Conservation (phyloP, 2,329 filamentous ascomycete species). For the Cryphonectria radicalis region DNA sequence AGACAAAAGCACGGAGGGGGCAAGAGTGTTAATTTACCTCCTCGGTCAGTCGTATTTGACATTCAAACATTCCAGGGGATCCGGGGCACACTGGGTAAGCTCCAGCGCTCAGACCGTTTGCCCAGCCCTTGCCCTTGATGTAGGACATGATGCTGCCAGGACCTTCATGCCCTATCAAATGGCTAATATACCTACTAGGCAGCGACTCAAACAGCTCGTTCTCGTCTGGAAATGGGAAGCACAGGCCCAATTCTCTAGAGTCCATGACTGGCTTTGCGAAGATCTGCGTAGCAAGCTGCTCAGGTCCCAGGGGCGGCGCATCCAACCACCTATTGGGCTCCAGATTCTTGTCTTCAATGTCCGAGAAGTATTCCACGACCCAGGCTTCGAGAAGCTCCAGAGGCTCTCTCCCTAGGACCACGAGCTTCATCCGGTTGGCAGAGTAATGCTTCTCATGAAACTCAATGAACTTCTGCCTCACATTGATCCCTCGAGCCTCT, state of each 20-base stretch:
- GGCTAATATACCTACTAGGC: slow-evolving; percentile 83
- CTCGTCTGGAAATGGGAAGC: slow-evolving; percentile 85
- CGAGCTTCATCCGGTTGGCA: slow-evolving; percentile 91
- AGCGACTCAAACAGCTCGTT: slow-evolving; percentile 78
- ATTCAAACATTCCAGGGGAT: slow-evolving; percentile 74
- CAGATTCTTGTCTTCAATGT: slow-evolving; percentile 80
- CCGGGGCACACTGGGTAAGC: slow-evolving; percentile 78
- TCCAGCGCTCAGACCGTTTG: slow-evolving; percentile 79
- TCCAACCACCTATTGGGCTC: slow-evolving; percentile 60
- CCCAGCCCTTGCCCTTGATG: slow-evolving; percentile 89
- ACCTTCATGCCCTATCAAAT: slow-evolving; percentile 89
- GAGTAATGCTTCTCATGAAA: slow-evolving; percentile 92
- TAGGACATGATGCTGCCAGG: slow-evolving; percentile 91
- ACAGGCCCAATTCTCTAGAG: slow-evolving; percentile 75
- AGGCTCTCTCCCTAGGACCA: slow-evolving; percentile 79
- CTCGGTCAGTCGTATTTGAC: slow-evolving; percentile 79
- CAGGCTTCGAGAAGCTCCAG: slow-evolving; percentile 83
- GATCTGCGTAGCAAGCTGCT: slow-evolving; percentile 66
- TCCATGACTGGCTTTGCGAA: slow-evolving; percentile 95
- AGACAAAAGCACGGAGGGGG: slow-evolving; percentile 21
- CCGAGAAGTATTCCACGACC: slow-evolving; percentile 82
- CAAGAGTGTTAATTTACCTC: slow-evolving; percentile 57
- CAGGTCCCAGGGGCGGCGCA: slow-evolving; percentile 53
- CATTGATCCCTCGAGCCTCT: slow-evolving; percentile 77
- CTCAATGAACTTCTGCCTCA: slow-evolving; percentile 88